Percentiles rank a stretch among this genome's conserved stretches.
These are phyloP conservation scores for Lepidium africanum DNA, from an alignment of 345 rosid genomes.

Conservation along the genomic window DNA sequence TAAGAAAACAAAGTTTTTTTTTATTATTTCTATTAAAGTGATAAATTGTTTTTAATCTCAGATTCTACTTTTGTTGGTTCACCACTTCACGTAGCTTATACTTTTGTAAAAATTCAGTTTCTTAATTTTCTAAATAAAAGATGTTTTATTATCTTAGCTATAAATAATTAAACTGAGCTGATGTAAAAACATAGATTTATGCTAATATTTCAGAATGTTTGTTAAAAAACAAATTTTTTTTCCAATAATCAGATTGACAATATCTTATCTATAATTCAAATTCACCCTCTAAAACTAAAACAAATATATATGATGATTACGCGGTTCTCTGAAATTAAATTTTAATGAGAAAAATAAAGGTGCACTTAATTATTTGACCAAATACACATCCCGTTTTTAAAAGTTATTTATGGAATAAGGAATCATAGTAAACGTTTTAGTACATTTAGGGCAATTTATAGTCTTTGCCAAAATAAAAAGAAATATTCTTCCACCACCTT, in stretches of 20 bases:
- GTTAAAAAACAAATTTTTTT: too few species aligned
- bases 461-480: not conserved
- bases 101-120: constrained; percentile 7
- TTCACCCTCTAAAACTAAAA: too few species aligned
- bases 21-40: constrained; percentile 19
- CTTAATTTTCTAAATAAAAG: not conserved
- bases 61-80: constrained; percentile 24
- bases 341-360: too few species aligned
- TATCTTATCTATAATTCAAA: too few species aligned
- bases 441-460: not conserved
- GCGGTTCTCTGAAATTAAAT: too few species aligned
- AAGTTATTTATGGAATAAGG: not conserved
- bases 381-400: too few species aligned
- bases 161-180: not conserved
- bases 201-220: not conserved
- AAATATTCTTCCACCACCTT: constrained; percentile 19
- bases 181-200: not conserved
- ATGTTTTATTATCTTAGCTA: not conserved
- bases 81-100: constrained; percentile 20
- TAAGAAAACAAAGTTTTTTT: constrained; percentile 18
- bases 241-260: too few species aligned
- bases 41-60: constrained; percentile 21
- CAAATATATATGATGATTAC: too few species aligned
- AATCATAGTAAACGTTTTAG: not conserved
- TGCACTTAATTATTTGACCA: too few species aligned